These are phyloP conservation scores for Sporothrix phasma DNA, from an alignment of 2,329 filamentous ascomycete genomes.

Conservation along the genomic window DNA sequence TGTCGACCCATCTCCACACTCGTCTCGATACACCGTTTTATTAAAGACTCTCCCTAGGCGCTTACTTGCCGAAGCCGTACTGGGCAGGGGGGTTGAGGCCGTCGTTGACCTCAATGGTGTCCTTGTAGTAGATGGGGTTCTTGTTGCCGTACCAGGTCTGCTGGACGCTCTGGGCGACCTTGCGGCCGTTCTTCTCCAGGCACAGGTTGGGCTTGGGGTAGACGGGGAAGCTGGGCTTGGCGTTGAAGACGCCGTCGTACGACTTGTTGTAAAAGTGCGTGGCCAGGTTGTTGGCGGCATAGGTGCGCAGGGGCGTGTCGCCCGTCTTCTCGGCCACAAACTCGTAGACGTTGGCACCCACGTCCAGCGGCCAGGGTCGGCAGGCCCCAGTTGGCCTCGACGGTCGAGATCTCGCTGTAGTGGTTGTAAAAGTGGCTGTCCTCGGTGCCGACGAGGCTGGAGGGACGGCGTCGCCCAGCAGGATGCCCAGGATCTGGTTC, in stretches of 20 bases:
- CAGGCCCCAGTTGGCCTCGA: constrained; percentile 59
- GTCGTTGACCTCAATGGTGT: constrained; percentile 24
- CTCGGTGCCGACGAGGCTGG: constrained; percentile 52
- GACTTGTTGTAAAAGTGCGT: constrained; percentile 22
- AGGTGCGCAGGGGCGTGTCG: constrained; percentile 33
- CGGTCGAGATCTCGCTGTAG: constrained; percentile 58
- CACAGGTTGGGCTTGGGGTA: constrained; percentile 25
- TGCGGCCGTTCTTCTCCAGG: constrained; percentile 21
- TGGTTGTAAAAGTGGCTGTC: constrained; percentile 65
- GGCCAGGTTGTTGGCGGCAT: constrained; percentile 14
- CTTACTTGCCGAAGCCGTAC: constrained; percentile 16
- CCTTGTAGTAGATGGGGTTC: constrained; percentile 22
- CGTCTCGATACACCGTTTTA: not conserved
- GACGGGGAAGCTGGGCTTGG: constrained; percentile 15
- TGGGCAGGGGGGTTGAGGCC: constrained; percentile 22
- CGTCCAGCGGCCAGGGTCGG: constrained; percentile 61
- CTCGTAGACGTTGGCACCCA: constrained; percentile 59
- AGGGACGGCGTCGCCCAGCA: constrained; percentile 67
- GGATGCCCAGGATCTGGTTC: constrained; percentile 61
- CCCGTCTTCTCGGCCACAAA: constrained; percentile 52
- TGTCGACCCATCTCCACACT: not conserved
- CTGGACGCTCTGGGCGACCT: constrained; percentile 20
- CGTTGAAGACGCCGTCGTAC: constrained; percentile 25
- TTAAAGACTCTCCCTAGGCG: not conserved
- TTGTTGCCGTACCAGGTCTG: constrained; percentile 20